Base-by-base conservation (phyloP, 1,284 basidiomycete genomes). In the Sporisorium exsertum region DNA sequence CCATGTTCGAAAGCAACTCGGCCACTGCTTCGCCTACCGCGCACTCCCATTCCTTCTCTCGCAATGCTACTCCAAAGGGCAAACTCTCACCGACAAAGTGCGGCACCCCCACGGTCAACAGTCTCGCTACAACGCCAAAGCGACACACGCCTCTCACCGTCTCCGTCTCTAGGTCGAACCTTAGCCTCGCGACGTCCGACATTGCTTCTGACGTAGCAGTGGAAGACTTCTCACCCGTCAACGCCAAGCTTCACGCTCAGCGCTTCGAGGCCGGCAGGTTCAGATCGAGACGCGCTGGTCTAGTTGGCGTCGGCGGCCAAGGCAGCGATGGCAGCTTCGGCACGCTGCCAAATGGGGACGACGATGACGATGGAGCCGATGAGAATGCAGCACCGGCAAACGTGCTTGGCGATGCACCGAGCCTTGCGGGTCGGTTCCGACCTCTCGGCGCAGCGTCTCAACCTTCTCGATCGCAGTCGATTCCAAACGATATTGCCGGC, bases 1-100 rank as follows among this genome's bases (percentile, higher is more conserved):
- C 56, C 20, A 71, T 79, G 71, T 81, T 80, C 46, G 79, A 81
- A 55, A 68, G 60, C 56, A 69, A 54, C 43, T 76, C 69, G 10
- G 65, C 72, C 42, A 67, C 56, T 3, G 51, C 52, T 0, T 64
- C 72, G 15, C 69, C 73, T n/a, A 57, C 55, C 16, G 72, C 70
- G 18, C 72, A 65, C 10, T 62, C 66, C 10, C 40, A 40, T 16
- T 63, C 56, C 13, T 29, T 70, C 56, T 57, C 66, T 0, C 72
- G 58, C 32, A 49, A 20, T 15, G 51, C 46, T 3, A 64, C 66
- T 2, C 72, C 66, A n/a, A 59, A 58, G 27, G 55, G 47, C 51
- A 60, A 59, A 32, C 51, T 62, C 7, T 72, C 65, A 9, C 64
- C 72, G 0, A 59, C 65, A 42, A 72, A 68, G 33, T 62, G 60